Evolutionary conservation across 371 early-diverging fungal genomes (phyloP), one percentile per base, ranked within the genome.

Genomic region (Quaeritorhiza haematococci): DNA sequence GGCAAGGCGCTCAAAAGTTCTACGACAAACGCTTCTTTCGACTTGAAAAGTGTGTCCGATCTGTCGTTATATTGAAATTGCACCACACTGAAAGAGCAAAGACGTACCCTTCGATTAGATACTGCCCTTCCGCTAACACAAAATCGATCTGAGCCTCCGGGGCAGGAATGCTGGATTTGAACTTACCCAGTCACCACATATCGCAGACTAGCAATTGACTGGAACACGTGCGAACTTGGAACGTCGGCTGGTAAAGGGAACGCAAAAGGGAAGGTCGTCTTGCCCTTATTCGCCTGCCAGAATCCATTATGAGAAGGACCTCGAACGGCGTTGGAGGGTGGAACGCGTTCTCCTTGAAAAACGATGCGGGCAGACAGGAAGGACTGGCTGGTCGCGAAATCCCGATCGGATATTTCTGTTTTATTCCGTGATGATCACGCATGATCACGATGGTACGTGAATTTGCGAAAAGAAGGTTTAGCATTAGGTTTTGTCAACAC

Each of bases 231-330:
- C 10, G 79, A 81, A 54, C 75, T 74, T 29, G 84, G 82, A 3
- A 72, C 66, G 46, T 79, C 78, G 27, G 62, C 59, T 8, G 81
- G 81, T 19, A 83, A 65, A 30, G 72, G 68, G 55, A 83, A 83
- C 13, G 79, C 68, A 55, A 83, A 83, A 3, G 80, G 78, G 56
- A 83, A 83, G 1, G 77, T 75, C 6, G 84, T 81, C 61, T 80
- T 83, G 50, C 77, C 79, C 60, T 83, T 81, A 52, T 68, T 71
- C 7, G 82, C 84, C 38, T 61, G 56, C 74, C 79, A 79, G 56
- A 67, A 78, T 8, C 80, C 79, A 46, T 64, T 62, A 28, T 79
- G 69, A 27, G 51, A 53, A 0, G 75, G 74, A 1, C 82, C 84
- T 45, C 72, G 56, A 19, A 81, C 82, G 13, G 82, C 81, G 55